Evolutionary conservation across 805 yeast species (phyloP), one percentile per base, ranked within the genome.

Genomic region (Clavispora phyllophila): DNA sequence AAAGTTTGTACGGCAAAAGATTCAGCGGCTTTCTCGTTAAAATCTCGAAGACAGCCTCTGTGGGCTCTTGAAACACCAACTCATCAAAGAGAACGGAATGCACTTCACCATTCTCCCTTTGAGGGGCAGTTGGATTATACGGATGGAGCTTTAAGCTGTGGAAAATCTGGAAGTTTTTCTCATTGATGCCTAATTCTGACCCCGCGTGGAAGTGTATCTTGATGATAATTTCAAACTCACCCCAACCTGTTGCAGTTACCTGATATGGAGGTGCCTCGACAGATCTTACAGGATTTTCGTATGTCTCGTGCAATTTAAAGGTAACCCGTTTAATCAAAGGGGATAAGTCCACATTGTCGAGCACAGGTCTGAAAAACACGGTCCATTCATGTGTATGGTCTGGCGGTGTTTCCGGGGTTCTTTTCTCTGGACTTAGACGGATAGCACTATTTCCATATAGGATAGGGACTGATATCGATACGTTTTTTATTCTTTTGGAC

Each of bases 201-300:
- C 87, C 95, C n/a, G 82, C 75, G 29, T 81, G 82, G 62, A 93
- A 93, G 61, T 82, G 90, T 14, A 93, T 78, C 58, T 90, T 87
- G 42, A 93, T 82, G 28, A 86, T 79, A 47, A 93, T 84, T 57
- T 93, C 99, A 63, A 93, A 93, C 62, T 93, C 99, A 51, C 99
- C 99, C 99, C 99, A 93, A 0, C 99, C 99, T 0, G 98, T 87
- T 58, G 93, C 99, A 2, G 96, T 85, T 23, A 93, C 88, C 61
- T 89, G 95, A 56, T 84, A 93, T 0, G 99, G 99, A 2, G 98
- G 97, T 24, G 71, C 60, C 48, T 93, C 98, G 13, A 91, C 73
- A 1, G 93, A 76, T 42, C 99, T 70, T n/a, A 88, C 79, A 1
- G 96, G 79, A 53, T 82, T 87, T 17, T 82, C 84, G 55, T 91